Conservation (phyloP, 176 grass and related monocot species). For the Carex scoparia region DNA sequence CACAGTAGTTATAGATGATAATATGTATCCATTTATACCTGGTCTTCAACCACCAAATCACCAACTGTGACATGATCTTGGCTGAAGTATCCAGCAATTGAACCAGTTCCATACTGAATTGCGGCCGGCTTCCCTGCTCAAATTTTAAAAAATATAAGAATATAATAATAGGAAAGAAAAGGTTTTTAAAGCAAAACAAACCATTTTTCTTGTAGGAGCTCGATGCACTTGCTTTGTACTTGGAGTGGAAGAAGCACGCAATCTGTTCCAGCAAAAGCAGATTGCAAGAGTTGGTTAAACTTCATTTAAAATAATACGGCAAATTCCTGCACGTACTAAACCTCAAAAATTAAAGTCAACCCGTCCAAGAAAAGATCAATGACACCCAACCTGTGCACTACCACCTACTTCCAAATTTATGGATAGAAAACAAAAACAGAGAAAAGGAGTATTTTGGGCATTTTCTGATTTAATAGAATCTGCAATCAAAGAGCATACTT, state of each 20-base stretch:
- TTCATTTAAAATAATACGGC: neutral
- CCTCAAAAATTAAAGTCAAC: neutral
- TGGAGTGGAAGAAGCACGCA: constrained; percentile 74
- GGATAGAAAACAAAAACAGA: neutral
- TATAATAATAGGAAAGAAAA: neutral
- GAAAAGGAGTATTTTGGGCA: neutral
- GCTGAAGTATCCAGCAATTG: constrained; percentile 69
- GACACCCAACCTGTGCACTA: neutral
- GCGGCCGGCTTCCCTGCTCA: constrained; percentile 59
- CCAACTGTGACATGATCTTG: constrained; percentile 69
- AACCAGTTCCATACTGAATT: constrained; percentile 76
- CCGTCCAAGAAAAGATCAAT: neutral
- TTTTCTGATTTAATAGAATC: neutral
- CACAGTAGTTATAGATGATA: neutral
- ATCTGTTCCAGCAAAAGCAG: constrained; percentile 36
- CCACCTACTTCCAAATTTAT: neutral
- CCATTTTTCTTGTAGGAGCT: constrained; percentile 79
- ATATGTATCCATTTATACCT: constrained; percentile 28
- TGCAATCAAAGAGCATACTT: neutral
- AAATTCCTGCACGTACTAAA: neutral
- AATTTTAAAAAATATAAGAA: neutral
- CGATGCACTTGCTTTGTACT: constrained; percentile 59
- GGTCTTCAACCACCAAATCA: constrained; percentile 51
- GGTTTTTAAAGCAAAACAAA: constrained; percentile 15
- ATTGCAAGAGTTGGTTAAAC: neutral